Conservation (phyloP, 1,284 basidiomycete species). For the Fereydounia khargensis region DNA sequence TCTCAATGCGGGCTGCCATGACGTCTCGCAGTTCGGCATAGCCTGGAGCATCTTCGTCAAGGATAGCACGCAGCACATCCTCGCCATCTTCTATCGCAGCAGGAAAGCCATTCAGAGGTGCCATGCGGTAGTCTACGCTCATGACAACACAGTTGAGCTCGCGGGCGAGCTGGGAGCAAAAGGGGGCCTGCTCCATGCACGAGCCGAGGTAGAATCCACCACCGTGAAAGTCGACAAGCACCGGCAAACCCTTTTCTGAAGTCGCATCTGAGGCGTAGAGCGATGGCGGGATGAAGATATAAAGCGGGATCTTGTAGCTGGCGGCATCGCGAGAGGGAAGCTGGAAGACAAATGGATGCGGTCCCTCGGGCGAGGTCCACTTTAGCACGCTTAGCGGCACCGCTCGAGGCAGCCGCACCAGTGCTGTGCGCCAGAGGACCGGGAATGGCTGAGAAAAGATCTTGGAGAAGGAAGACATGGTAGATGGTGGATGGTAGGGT, state of each 20-base stretch:
- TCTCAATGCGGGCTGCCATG: slow-evolving; percentile 9
- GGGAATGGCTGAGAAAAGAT: slow-evolving; percentile 23
- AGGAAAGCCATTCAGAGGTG: slow-evolving; percentile 48
- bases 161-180: slow-evolving; percentile 29
- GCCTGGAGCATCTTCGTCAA: slow-evolving; percentile 16
- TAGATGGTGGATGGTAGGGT: too few species aligned
- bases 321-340: slow-evolving; percentile 21
- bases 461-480: slow-evolving; percentile 25
- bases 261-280: slow-evolving; percentile 3
- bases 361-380: slow-evolving; percentile 34
- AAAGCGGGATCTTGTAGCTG: slow-evolving; percentile 29
- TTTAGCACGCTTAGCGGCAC: slow-evolving; percentile 23
- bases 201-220: slow-evolving; percentile 45
- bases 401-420: slow-evolving; percentile 26
- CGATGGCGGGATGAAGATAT: slow-evolving; percentile 29
- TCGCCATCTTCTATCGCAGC: slow-evolving; percentile 39
- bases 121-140: slow-evolving; percentile 49
- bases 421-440: slow-evolving; percentile 28
- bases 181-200: slow-evolving; percentile 38
- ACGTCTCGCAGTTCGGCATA: slow-evolving; percentile 18
- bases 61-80: slow-evolving; percentile 33
- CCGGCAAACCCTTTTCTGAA: slow-evolving; percentile 13
- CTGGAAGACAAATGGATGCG: slow-evolving; percentile 30
- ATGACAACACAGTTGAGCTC: slow-evolving; percentile 25
- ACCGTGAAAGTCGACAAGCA: slow-evolving; percentile 43